Base-by-base conservation (phyloP, 2,329 filamentous ascomycete genomes). In the Hypoxylon sp. region DNA sequence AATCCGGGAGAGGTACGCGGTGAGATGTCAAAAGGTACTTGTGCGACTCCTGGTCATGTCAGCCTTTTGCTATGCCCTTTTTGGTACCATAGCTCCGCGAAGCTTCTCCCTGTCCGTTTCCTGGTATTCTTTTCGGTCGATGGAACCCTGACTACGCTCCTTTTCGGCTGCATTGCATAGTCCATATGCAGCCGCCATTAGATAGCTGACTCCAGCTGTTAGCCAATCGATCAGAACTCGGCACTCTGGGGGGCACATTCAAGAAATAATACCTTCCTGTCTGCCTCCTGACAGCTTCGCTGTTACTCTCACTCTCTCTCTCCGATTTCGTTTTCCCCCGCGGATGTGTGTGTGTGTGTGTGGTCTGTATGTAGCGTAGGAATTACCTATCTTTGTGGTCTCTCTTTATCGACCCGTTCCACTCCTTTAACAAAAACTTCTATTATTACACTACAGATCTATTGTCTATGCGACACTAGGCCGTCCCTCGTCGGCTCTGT, bases 121-220 rank as follows among this genome's bases (percentile, higher is more conserved):
- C 48, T 50, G 24, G 22, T 48, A 17, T 48, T 44, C 29, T 37
- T 62, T 31, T 51, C 58, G 48, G 35, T 53, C 31, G 52, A 74
- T 73, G 69, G 66, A 66, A 73, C 73, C 72, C 59, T 71, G 63
- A 60, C 17, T 44, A 44, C 53, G 59, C 67, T 73, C 75, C 76
- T 75, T 78, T 77, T 73, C 65, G 73, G 71, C 68, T 73, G 75
- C 76, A 77, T 71, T 74, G 75, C 76, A 77, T 76, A 69, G 71
- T 73, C 71, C 52, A 64, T 68, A 63, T 70, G 69, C 73, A 73
- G 70, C 72, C 73, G 71, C 75, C 74, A 72, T 74, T 71, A 67
- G 69, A 73, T 72, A 71, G 61, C 55, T 54, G 68, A 70, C 59
- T 68, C 65, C 67, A 72, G 65, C 63, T 68, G 67, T 51, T 57